A percentile compares a stretch with the other conserved stretches of the same genome.
These are phyloP conservation scores for Neotropicomus parvogracilis DNA, from an alignment of 1,284 basidiomycete genomes.

Conservation along the genomic window DNA sequence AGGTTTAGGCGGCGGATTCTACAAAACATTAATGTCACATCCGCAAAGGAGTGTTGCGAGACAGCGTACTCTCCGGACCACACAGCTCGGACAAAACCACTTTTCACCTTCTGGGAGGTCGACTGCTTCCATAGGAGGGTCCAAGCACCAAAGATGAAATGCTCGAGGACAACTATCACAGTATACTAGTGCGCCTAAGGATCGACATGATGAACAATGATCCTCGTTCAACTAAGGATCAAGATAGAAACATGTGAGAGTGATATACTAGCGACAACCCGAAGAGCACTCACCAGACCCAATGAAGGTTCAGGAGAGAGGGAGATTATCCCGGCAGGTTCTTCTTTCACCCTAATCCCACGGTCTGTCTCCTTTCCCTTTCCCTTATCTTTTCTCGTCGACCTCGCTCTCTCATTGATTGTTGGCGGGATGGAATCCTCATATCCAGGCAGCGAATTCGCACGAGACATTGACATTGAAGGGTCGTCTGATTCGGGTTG, in stretches of 20 bases:
- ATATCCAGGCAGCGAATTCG: slow-evolving; percentile 53
- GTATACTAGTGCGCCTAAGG: slow-evolving; percentile 79
- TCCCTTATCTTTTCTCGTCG: slow-evolving; percentile 47
- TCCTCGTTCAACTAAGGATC: slow-evolving; percentile 79
- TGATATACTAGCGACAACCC: slow-evolving; percentile 9
- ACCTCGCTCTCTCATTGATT: slow-evolving; percentile 35
- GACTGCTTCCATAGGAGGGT: slow-evolving; percentile 87
- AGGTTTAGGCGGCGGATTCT: slow-evolving; percentile 64
- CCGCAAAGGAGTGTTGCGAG: slow-evolving; percentile 9
- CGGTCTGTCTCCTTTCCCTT: slow-evolving; percentile 65
- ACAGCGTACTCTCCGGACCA: slow-evolving; percentile 57
- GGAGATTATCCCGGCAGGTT: slow-evolving; percentile 49
- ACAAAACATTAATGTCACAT: slow-evolving; percentile 17
- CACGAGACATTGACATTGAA: slow-evolving; percentile 48
- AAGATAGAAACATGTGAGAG: slow-evolving; percentile 21
- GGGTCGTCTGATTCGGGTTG: slow-evolving; percentile 50
- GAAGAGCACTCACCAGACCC: slow-evolving; percentile 38
- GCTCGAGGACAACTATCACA: slow-evolving; percentile 96
- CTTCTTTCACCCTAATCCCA: slow-evolving; percentile 63
- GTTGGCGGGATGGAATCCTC: slow-evolving; percentile 38
- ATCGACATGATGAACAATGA: slow-evolving; percentile 89
- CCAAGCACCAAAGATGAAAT: slow-evolving; percentile 95
- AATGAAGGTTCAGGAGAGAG: slow-evolving; percentile 48
- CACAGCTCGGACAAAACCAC: slow-evolving; percentile 90
- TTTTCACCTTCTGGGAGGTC: slow-evolving; percentile 83